Base-by-base conservation (phyloP, 2,329 filamentous ascomycete genomes). In the Talaromyces sp. region DNA sequence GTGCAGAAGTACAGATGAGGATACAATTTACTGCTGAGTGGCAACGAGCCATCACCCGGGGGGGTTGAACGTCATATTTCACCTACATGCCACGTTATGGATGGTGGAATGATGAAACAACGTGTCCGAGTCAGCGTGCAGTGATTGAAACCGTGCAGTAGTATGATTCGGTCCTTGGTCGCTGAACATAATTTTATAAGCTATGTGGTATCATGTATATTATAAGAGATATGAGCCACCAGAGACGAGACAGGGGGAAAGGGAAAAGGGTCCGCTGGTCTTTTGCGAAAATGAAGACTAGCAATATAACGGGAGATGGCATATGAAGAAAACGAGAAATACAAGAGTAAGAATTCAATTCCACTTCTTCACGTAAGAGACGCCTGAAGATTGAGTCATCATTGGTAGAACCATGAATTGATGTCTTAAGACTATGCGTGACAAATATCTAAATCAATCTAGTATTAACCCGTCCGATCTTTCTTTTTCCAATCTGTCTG, bases 161-260 rank as follows among this genome's bases (percentile, higher is more conserved):
- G 21, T 54, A 37, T 23, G 50, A 23, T 31, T 54, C 18, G n/a
- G 50, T 54, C 37, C 58, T 52, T 60, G 31, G 42, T 52, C 18
- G 58, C 44, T 60, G 8, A 60, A 50, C 23, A 37, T 18, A 37
- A 23, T 39, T 52, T 16, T 31, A 60, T 60, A 52, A 33, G 44
- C 44, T 60, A 50, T 35, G 44, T 52, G 31, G 44, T 50, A 23
- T 60, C 31, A 44, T 35, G 31, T 60, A 60, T 60, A n/a, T n/a
- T n/a, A n/a, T 6, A 21, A 12, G 14, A 50, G 40, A 50, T 21
- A 48, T 9, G 37, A 46, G 37, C 52, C 48, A 31, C 28, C 28
- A 9, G 48, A 37, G 50, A 54, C 7, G n/a, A 42, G 12, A 31
- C 56, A 40, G 28, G 44, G 28, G 42, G 39, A 33, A 48, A 42